These are phyloP conservation scores for Nemania sp. DNA, from an alignment of 2,329 filamentous ascomycete species.

Conservation along the genomic window DNA sequence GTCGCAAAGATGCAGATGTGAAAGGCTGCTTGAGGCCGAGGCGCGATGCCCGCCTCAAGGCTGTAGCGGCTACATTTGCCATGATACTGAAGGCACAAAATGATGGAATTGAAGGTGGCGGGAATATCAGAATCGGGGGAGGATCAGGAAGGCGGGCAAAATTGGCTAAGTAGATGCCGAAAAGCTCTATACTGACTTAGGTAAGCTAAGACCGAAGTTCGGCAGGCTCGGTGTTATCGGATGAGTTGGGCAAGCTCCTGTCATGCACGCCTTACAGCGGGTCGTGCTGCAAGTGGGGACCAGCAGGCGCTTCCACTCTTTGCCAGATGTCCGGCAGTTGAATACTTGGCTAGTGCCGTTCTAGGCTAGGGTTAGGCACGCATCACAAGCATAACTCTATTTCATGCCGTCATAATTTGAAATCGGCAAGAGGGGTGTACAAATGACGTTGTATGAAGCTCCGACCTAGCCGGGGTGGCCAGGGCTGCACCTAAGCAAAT, in stretches of 20 bases:
- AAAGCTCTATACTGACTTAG: constrained; percentile 4
- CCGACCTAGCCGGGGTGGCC: constrained; percentile 23
- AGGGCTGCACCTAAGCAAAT: not conserved
- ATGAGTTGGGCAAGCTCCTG: not conserved
- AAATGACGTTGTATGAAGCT: constrained; percentile 25
- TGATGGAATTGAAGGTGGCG: constrained; percentile 22
- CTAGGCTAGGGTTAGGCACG: not conserved
- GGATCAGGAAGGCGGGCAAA: constrained; percentile 8
- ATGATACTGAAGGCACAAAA: constrained; percentile 45
- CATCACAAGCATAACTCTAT: not conserved
- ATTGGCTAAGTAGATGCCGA: constrained; percentile 12
- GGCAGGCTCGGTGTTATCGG: constrained; percentile 25
- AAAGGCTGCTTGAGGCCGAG: constrained; percentile 50
- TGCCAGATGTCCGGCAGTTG: constrained; percentile 11
- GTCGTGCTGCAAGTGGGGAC: constrained; percentile 4
- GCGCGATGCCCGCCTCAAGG: constrained; percentile 75
- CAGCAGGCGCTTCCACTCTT: no score
- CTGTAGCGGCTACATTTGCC: constrained; percentile 67
- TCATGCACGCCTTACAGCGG: not conserved
- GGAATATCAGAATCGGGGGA: constrained; percentile 12
- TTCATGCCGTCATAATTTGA: constrained; percentile 30
- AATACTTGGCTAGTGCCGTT: not conserved
- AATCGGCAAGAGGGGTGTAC: constrained; percentile 19
- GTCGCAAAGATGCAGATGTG: constrained; percentile 42
- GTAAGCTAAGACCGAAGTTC: constrained; percentile 19